Base-by-base conservation (phyloP, 2,329 filamentous ascomycete genomes). In the Fusarium phyllophilum region DNA sequence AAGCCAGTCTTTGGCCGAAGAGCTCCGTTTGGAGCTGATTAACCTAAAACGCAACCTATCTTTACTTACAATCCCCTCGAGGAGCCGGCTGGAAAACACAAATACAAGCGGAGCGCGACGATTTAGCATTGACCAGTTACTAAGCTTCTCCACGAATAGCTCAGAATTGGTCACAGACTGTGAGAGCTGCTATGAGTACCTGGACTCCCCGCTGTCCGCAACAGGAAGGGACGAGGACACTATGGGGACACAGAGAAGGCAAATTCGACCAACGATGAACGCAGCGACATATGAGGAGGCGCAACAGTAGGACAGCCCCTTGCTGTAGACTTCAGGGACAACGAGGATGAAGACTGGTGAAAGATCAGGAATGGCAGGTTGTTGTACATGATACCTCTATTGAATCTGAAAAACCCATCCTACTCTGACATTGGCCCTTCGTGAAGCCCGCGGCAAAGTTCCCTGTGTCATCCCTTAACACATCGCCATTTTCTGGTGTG, bases 381-480 rank as follows among this genome's bases (percentile, higher is more conserved):
- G 79, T 80, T 82, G 77, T 82, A 82, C 80, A 82, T 80, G 71
- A 79, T 75, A 76, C 65, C 73, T 78, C 78, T 78, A 79, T 75
- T 80, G 74, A 78, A 78, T 75, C 71, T 76, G 68, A 71, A 67
- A 76, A 69, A 72, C 68, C 66, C 73, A 55, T 76, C 76, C 71
- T 78, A 75, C 66, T 77, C 70, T 78, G 75, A 71, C 75, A 77
- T 62, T 70, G 72, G 70, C 73, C 67, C 68, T 65, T 74, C 61
- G 72, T 73, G 68, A 70, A 74, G 76, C 71, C 77, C 58, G 62
- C 64, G 49, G 56, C 63, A 66, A 59, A 70, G 65, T 67, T 66
- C 65, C 69, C 72, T 61, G 64, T 72, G 61, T 70, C 60, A 62
- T 70, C 63, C 61, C 66, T 68, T 66, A 70, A 69, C 73, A 72